A percentile compares a stretch with the other conserved stretches of the same genome.
These are phyloP conservation scores for Fusarium torulosum DNA, from an alignment of 2,329 filamentous ascomycete genomes.

Conservation along the genomic window DNA sequence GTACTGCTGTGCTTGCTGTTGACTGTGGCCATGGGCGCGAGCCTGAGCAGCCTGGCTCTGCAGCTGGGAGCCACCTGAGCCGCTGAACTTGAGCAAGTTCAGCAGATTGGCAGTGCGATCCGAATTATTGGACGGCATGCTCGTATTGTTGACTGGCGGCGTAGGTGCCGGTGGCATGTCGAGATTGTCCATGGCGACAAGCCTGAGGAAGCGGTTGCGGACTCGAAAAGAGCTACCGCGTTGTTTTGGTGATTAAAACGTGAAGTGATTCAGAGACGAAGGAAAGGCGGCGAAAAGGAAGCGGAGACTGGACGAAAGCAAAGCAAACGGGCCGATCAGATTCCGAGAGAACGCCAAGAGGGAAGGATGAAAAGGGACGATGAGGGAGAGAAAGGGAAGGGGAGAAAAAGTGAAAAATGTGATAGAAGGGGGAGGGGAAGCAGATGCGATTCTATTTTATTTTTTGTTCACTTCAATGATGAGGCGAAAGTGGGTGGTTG, in stretches of 20 bases:
- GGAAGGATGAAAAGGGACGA: constrained; percentile 24
- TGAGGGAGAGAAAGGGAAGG: constrained; percentile 9
- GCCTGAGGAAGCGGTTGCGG: constrained; percentile 42
- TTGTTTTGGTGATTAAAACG: constrained; percentile 12
- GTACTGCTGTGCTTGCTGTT: constrained; percentile 38
- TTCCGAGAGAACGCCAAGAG: constrained; percentile 41
- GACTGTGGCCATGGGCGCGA: constrained; percentile 24
- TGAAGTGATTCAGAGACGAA: constrained; percentile 30
- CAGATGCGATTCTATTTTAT: constrained; percentile 30
- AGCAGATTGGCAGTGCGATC: constrained; percentile 69
- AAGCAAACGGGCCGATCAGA: constrained; percentile 44
- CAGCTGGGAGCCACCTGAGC: constrained; percentile 52
- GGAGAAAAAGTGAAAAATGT: constrained; percentile 5
- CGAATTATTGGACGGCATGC: constrained; percentile 54
- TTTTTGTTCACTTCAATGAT: constrained; percentile 22
- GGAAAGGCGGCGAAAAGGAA: constrained; percentile 36
- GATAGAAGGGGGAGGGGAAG: constrained; percentile 6
- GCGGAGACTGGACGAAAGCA: constrained; percentile 45
- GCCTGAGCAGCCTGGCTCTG: constrained; percentile 51
- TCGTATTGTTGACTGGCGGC: constrained; percentile 57
- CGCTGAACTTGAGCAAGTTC: constrained; percentile 72
- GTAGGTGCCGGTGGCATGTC: constrained; percentile 66
- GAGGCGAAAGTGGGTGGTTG: constrained; percentile 18
- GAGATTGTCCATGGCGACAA: constrained; percentile 50
- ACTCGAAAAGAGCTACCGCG: constrained; percentile 42